phyloP scores from a whole-genome alignment of 164 flowering plant genomes.

The Macadamia tetraphylla region DNA sequence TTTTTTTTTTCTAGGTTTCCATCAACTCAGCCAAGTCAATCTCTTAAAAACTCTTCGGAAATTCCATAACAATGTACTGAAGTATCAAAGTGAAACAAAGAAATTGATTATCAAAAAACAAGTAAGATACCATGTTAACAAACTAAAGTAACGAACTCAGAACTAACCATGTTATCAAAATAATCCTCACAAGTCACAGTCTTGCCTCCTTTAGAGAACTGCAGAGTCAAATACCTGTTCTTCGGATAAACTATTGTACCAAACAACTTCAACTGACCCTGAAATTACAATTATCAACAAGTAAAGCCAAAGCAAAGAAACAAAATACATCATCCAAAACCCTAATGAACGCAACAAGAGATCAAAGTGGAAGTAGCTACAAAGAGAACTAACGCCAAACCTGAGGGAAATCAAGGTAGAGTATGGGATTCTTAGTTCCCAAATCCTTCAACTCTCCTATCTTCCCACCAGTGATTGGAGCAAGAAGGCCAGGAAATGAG shows the following conservation, averaged over 20 bases:
- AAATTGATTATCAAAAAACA: no score
- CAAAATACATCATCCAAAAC: background rate
- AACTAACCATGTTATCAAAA: constrained; percentile 85
- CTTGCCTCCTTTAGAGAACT: constrained; percentile 78
- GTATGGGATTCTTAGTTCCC: constrained; percentile 74
- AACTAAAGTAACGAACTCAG: no score
- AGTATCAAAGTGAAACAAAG: no score
- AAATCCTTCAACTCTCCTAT: constrained; percentile 84
- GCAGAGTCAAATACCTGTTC: constrained; percentile 82
- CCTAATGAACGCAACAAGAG: background rate
- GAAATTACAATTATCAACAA: constrained; percentile 3
- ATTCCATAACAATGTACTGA: background rate
- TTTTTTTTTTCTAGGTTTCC: no score
- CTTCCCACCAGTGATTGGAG: constrained; percentile 72
- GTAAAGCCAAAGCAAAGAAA: background rate
- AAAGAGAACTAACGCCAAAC: constrained; percentile 19
- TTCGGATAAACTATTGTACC: constrained; percentile 87
- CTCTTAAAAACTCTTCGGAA: no score
- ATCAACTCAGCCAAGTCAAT: no score
- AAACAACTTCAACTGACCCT: constrained; percentile 94
- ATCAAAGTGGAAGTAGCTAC: background rate
- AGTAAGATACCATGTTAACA: no score
- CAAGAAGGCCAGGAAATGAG: constrained; percentile 80
- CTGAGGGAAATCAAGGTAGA: constrained; percentile 90
- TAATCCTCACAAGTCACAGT: constrained; percentile 80